Base-by-base conservation (phyloP, 768 basidiomycete species). In the Hygrophoropsis aurantiaca region DNA sequence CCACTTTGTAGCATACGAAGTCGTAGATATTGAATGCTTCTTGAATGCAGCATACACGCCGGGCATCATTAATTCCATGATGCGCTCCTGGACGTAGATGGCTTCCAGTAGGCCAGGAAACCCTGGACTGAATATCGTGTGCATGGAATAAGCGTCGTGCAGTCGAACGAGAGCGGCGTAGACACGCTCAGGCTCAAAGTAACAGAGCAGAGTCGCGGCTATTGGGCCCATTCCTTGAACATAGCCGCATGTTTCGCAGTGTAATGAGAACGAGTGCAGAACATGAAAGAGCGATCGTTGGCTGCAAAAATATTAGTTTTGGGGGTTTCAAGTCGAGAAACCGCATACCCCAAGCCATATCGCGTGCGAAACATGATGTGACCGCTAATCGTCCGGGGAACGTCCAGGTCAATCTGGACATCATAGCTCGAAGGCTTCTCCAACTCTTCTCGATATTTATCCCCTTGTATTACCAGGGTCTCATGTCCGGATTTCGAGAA, bases 221-320 rank as follows among this genome's bases (percentile, higher is more conserved):
- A 99, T 90, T 5, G 95, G 90, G 2, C 97, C 94, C 97, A 99
- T 99, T 50, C 97, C 97, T 70, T 99, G 97, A 33, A 94, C 94
- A 63, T 99, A 99, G 13, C 95, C 95, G 52, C 97, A 98, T 10
- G 78, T 73, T 15, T 73, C 65, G 67, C 95, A 97, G n/a, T 75
- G 74, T 16, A 94, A 74, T 2, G 93, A 94, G 63, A 97, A 94
- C 42, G 81, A 81, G 65, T 98, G 97, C 21, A 98, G 76, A 47
- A 97, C 92, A 62, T 92, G 93, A 68, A 98, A 98, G 10, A 99
- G 74, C 4, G 90, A 89, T 10, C 95, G 85, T 80, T 99, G 95
- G 7, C 93, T 93, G 57, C 11, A 50, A 33, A 32, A 41, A 15
- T 37, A 38, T 46, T 13, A 42, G 23, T 34, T 47, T 33, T 16